Percentiles rank a stretch among this genome's conserved stretches.
These are phyloP conservation scores for Herpetomonas muscarum DNA, from an alignment of 208 protist species.

Conservation along the genomic window DNA sequence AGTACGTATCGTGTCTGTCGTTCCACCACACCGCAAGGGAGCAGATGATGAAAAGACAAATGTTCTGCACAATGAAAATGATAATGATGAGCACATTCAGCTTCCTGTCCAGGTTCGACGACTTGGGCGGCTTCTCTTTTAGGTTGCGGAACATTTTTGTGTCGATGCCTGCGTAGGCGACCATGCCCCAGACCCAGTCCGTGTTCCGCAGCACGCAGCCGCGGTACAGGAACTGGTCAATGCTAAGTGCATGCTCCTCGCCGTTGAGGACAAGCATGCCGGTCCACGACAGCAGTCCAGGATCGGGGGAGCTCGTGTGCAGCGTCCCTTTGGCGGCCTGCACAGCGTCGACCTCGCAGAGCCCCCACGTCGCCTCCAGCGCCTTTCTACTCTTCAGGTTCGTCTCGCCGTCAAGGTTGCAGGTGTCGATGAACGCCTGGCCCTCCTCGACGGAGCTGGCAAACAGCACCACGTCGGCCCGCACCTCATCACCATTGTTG, in stretches of 20 bases:
- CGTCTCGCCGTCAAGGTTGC: conserved; percentile 90
- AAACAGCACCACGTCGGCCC: conserved; percentile 85
- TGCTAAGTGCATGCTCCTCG: conserved; percentile 43
- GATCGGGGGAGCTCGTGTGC: conserved; percentile 61
- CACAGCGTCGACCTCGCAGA: conserved; percentile 38
- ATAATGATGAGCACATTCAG: conserved; percentile 80
- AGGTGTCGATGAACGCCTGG: conserved; percentile 90
- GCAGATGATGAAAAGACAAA: conserved; percentile 63
- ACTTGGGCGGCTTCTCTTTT: conserved; percentile 79
- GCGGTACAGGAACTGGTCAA: conserved; percentile 89
- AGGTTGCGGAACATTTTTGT: conserved; percentile 92
- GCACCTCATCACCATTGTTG: conserved; percentile 75
- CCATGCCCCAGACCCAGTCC: conserved; percentile 89
- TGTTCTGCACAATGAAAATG: conserved; percentile 72
- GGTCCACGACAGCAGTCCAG: conserved; percentile 70
- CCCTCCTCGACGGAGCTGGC: conserved; percentile 66
- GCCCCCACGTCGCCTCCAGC: conserved; percentile 51
- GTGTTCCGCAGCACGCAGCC: conserved; percentile 90
- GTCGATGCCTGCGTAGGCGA: conserved; percentile 89
- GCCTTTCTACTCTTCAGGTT: conserved; percentile 81
- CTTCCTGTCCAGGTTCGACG: conserved; percentile 83
- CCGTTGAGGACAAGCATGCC: conserved; percentile 58
- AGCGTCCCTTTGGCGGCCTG: conserved; percentile 21
- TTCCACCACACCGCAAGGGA: conserved; percentile 69
- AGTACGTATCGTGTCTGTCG: conserved; percentile 32